Evolutionary conservation across 331 rosid genomes (phyloP).

Genomic region (Malus hybrid): DNA sequence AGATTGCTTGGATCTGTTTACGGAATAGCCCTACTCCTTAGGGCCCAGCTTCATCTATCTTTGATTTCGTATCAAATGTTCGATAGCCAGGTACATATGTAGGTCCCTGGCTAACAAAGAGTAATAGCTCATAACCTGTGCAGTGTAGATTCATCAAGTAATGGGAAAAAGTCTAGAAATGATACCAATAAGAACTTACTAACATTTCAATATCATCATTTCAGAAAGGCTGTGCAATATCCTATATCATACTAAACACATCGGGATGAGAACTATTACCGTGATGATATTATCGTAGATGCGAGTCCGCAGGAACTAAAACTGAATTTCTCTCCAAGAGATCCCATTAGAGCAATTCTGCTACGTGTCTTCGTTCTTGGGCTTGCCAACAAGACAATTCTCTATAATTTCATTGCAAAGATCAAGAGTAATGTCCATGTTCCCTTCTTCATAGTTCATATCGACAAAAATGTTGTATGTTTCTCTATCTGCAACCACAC

Average conservation of each 20-base stretch:
- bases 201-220: neutral
- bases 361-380: constrained; percentile 21
- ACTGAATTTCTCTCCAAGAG: neutral
- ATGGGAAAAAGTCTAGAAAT: neutral
- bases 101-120: neutral
- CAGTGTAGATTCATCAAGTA: neutral
- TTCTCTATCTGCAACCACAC: constrained; percentile 62
- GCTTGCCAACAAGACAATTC: constrained; percentile 45
- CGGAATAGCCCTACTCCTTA: neutral
- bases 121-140: neutral
- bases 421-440: constrained; percentile 59
- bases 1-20: neutral
- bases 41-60: neutral
- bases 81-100: neutral
- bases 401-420: constrained; percentile 87
- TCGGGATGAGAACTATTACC: neutral
- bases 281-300: neutral
- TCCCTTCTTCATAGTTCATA: constrained; percentile 66
- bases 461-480: constrained; percentile 68
- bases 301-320: neutral
- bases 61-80: neutral
- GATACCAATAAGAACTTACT: neutral
- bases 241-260: neutral
- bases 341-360: neutral
- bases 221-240: neutral